Conservation (phyloP, 306 rosid genomes). For the Gleditsia sinensis region DNA sequence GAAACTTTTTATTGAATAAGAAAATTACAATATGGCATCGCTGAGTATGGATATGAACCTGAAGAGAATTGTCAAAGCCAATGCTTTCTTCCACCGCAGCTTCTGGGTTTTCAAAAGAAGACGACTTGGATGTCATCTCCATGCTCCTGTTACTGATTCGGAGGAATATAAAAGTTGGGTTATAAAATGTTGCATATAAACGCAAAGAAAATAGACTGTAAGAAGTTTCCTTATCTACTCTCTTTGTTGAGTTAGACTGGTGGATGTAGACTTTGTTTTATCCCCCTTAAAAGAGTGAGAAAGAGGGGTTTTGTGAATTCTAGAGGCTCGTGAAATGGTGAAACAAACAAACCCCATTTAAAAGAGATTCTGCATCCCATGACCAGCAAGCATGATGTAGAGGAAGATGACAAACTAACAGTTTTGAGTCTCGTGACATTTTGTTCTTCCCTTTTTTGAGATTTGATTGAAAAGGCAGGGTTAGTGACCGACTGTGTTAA, state of each 20-base stretch:
- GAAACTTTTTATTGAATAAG: neutral
- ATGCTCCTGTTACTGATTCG: constrained; percentile 32
- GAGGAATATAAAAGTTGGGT: constrained; percentile 15
- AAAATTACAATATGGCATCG: neutral
- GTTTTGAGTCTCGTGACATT: constrained; percentile 70
- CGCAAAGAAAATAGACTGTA: constrained; percentile 7
- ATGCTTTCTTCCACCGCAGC: constrained; percentile 39
- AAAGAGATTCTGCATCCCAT: constrained; percentile 14
- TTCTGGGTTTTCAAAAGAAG: constrained; percentile 46
- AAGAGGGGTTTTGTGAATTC: constrained; percentile 28
- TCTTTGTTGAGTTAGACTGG: constrained; percentile 20
- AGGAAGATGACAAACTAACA: constrained; percentile 58
- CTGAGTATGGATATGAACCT: constrained; percentile 46
- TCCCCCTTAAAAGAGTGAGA: constrained; percentile 6
- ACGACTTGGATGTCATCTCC: constrained; percentile 47
- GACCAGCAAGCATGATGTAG: constrained; percentile 19
- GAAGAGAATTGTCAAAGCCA: constrained; percentile 63
- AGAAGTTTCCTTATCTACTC: constrained; percentile 30
- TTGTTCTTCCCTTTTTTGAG: constrained; percentile 32
- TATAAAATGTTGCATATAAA: neutral
- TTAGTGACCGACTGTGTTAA: constrained; percentile 26
- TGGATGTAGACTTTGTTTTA: constrained; percentile 28
- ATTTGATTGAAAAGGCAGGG: constrained; percentile 19
- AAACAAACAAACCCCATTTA: constrained; percentile 35
- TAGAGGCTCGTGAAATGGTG: constrained; percentile 35